Base-by-base conservation (phyloP, 805 yeast genomes). In the Candida dendrica region DNA sequence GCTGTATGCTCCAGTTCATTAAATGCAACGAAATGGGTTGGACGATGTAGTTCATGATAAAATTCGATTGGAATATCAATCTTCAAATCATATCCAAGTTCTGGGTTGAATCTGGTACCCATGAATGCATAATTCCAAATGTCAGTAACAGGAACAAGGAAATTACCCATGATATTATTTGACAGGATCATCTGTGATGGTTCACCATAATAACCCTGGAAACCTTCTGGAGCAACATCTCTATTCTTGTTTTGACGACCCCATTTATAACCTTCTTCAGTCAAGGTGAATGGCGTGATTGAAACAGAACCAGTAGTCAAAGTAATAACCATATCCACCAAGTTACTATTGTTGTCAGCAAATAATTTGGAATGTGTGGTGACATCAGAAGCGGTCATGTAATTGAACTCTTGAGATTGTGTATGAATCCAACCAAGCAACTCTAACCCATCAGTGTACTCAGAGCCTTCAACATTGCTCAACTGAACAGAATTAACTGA, bases 401-500 rank as follows among this genome's bases (percentile, higher is more conserved):
- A 68, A 38, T 75, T 74, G 6, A 72, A 49, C 32, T 85, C 95
- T 16, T 75, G 76, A 1, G 83, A 71, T 58, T 83, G 88, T 0
- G 97, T 86, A 58, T 91, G 97, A n/a, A 93, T 74, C 95, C 96
- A 86, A 1, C 98, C 98, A 15, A 93, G 61, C 5, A 93, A 75
- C 53, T 88, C 90, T 30, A 87, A 59, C 2, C 76, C 84, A n/a
- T 70, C 67, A 10, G 74, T 51, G 37, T 64, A 65, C 17, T 65
- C 63, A 4, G 91, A 79, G 42, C 88, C 69, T 49, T 84, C 79
- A 2, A 48, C 11, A 34, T 48, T 49, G 17, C 52, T 42, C 38
- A 56, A 34, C 3, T 39, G 37, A 13, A 89, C 79, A 3, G 76
- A 65, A 45, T 75, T 79, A 24, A 73, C 66, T 46, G 75, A 80